These are phyloP conservation scores for Chlorella sp. DNA, from an alignment of 139 green algal genomes.

Conservation along the genomic window DNA sequence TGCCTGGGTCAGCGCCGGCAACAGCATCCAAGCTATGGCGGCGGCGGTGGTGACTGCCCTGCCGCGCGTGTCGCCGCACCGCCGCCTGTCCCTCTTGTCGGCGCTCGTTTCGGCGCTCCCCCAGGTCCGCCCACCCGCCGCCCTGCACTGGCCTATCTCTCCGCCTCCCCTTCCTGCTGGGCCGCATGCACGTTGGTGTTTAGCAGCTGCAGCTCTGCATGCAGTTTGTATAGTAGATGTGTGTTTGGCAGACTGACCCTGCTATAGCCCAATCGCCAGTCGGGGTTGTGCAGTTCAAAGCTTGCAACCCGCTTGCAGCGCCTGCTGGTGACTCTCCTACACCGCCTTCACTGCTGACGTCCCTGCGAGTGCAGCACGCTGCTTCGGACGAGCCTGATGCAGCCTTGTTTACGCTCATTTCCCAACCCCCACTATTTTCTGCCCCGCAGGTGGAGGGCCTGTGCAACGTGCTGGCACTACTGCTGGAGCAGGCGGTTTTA, in stretches of 20 bases:
- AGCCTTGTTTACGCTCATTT: background rate
- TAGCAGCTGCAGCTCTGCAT: background rate
- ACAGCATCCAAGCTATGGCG: conserved; percentile 24
- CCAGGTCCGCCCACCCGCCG: conserved; percentile 22
- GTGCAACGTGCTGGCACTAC: conserved; percentile 48
- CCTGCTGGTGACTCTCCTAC: too few species aligned
- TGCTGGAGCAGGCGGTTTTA: conserved; percentile 45
- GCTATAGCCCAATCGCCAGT: too few species aligned
- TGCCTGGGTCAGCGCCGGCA: conserved; percentile 46
- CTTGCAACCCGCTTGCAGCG: too few species aligned
- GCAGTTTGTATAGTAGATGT: too few species aligned
- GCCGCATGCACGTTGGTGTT: too few species aligned
- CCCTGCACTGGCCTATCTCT: background rate
- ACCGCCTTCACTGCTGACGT: too few species aligned
- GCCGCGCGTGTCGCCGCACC: background rate
- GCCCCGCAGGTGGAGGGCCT: conserved; percentile 57
- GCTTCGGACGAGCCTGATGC: too few species aligned
- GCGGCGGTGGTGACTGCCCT: conserved; percentile 23
- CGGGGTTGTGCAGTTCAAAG: too few species aligned
- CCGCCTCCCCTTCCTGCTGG: too few species aligned
- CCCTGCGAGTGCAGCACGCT: background rate
- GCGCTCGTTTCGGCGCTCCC: conserved; percentile 52
- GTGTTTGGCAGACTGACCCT: background rate
- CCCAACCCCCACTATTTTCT: background rate
- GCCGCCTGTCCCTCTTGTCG: conserved; percentile 21